Evolutionary conservation across 495 filamentous ascomycete species (phyloP), one percentile per base, ranked within the genome.

Genomic region (Hypoxylon intermedium): DNA sequence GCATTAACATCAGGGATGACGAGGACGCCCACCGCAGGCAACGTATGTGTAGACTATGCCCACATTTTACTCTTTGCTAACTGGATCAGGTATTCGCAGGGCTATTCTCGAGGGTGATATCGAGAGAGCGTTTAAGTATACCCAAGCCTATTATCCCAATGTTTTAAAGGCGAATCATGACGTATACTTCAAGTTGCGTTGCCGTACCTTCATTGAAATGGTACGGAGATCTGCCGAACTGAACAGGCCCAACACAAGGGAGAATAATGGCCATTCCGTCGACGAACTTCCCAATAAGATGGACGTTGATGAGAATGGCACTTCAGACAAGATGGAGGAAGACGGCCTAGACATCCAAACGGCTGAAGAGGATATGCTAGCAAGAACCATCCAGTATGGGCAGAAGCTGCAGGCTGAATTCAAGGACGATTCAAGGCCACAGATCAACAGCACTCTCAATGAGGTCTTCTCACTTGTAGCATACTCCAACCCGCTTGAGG

Each of bases 131-230:
- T 79, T 98, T 19, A 87, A 91, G 68, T 85, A 87, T 68, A 97
- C 90, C 23, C 84, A 87, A 51, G 77, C 78, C 5, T 92, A 85
- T 64, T 98, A 97, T 69, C 87, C 91, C 7, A 77, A 80, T 18
- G 94, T 98, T 5, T 81, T 99, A 9, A 80, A 85, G 34, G 84
- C 91, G n/a, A 90, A 96, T 61, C 85, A 91, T 24, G 87, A 92
- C 34, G 92, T 97, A 21, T 89, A 92, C 71, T 99, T 98, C 75
- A 88, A 90, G 51, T 79, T 99, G 42, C 85, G 87, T 53, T 96
- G 94, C 68, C 84, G 91, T 60, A 96, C 93, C 73, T 96, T 97
- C 67, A 85, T 98, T 43, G 94, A 98, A 74, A 96, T 98, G 91
- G 93, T 97, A 61, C 87, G 92, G 19, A 85, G 82, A 53, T 88